Conservation (phyloP, 805 yeast genomes). For the Yarrowia keelungensis region DNA sequence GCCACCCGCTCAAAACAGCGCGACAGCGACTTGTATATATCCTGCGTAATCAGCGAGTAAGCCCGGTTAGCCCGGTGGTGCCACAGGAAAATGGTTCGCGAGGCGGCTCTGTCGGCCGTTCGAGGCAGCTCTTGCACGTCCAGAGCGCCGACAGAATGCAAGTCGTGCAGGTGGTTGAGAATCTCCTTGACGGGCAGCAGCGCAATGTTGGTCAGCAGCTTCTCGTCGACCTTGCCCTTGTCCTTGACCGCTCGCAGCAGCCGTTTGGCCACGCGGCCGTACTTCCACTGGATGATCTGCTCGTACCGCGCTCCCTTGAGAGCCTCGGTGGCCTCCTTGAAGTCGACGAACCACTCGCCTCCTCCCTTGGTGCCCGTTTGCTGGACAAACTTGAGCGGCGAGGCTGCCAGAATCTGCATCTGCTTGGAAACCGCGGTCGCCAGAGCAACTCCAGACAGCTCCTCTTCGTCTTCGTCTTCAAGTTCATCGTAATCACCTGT, state of each 20-base stretch:
- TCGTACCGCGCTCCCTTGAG: constrained; percentile 50
- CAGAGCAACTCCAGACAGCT: constrained; percentile 46
- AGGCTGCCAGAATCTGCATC: constrained; percentile 66
- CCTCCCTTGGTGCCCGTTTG: constrained; percentile 61
- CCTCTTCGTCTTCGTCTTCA: constrained; percentile 46
- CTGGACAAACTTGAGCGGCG: constrained; percentile 64
- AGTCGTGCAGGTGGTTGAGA: constrained; percentile 69
- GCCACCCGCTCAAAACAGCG: constrained; percentile 50
- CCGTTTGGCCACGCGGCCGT: constrained; percentile 65
- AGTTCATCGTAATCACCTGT: constrained; percentile 41
- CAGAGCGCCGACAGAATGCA: constrained; percentile 72
- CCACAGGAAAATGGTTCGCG: constrained; percentile 84
- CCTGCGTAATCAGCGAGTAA: constrained; percentile 57
- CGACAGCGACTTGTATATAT: constrained; percentile 59
- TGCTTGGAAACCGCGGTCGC: constrained; percentile 62
- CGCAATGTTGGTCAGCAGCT: constrained; percentile 74
- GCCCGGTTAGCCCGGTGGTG: constrained; percentile 66
- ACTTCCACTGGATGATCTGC: constrained; percentile 48
- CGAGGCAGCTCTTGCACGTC: constrained; percentile 95
- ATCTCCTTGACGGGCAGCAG: constrained; percentile 79
- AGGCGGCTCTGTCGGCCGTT: constrained; percentile 88
- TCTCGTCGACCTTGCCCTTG: constrained; percentile 80
- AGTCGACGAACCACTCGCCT: constrained; percentile 55
- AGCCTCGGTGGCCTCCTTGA: constrained; percentile 45
- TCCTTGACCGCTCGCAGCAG: constrained; percentile 77